Percentiles rank a stretch among this genome's conserved stretches.
Evolutionary conservation across 2,329 filamentous ascomycete species (phyloP).

Genomic region (Basipetospora sp.): DNA sequence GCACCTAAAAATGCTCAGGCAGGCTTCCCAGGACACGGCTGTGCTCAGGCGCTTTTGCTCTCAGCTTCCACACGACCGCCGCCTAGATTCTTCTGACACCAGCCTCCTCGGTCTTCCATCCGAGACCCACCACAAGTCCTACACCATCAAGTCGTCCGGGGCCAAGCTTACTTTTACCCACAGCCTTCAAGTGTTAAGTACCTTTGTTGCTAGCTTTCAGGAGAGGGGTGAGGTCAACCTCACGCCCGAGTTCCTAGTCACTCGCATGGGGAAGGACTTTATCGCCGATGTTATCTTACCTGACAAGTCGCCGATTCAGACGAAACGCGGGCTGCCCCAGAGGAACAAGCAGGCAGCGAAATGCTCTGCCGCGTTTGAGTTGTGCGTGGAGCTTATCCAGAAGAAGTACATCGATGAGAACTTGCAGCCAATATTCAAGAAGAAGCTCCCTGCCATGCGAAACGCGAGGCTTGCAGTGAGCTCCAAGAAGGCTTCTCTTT

Average conservation of each 20-base stretch:
- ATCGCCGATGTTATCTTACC: conserved; percentile 70
- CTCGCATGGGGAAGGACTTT: conserved; percentile 41
- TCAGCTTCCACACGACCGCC: conserved; percentile 56
- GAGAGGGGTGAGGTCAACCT: conserved; percentile 17
- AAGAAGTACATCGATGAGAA: conserved; percentile 56
- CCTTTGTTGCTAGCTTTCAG: conserved; percentile 54
- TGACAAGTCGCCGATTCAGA: conserved; percentile 54
- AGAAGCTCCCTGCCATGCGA: conserved; percentile 62
- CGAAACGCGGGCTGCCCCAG: conserved; percentile 47
- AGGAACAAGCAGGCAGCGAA: conserved; percentile 65
- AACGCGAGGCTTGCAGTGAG: conserved; percentile 76
- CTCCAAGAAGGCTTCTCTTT: conserved; percentile 57
- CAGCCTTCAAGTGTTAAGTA: conserved; percentile 55
- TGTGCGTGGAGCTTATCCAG: conserved; percentile 55
- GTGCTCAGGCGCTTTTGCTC: conserved; percentile 64
- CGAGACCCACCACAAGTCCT: conserved; percentile 28
- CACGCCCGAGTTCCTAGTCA: conserved; percentile 47
- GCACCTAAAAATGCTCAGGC: conserved; percentile 41
- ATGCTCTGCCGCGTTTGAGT: conserved; percentile 75
- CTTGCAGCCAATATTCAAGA: conserved; percentile 58
- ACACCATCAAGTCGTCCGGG: conserved; percentile 49
- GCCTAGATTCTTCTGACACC: conserved; percentile 20
- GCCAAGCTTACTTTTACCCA: conserved; percentile 68
- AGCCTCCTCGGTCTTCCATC: neutral
- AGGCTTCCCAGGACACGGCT: conserved; percentile 45